Percentiles rank a stretch among this genome's conserved stretches.
These are phyloP conservation scores for Ogataea hybrid DNA, from an alignment of 1,139 yeast species.

Conservation along the genomic window DNA sequence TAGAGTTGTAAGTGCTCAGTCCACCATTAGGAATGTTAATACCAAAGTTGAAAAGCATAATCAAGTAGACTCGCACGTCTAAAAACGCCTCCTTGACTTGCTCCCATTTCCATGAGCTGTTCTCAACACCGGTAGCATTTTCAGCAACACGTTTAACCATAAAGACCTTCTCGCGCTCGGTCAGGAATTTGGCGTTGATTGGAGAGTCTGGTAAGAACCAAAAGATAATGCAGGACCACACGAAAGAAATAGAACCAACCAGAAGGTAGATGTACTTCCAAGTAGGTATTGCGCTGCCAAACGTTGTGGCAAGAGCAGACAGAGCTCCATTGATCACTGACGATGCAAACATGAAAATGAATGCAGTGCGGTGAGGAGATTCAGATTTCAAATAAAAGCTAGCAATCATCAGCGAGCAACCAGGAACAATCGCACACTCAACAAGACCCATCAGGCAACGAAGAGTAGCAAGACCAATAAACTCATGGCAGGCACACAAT, in stretches of 20 bases:
- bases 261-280: conserved; percentile 37
- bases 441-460: conserved; percentile 41
- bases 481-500: conserved; percentile 9
- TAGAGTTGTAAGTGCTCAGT: conserved; percentile 34
- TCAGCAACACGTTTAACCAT: conserved; percentile 35
- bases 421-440: conserved; percentile 47
- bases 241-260: conserved; percentile 33
- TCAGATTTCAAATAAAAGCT: conserved; percentile 34
- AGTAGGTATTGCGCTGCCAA: conserved; percentile 28
- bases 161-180: conserved; percentile 33
- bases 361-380: conserved; percentile 30
- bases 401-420: conserved; percentile 41
- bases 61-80: conserved; percentile 32
- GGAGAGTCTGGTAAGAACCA: conserved; percentile 43
- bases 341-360: conserved; percentile 31
- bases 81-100: conserved; percentile 33
- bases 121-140: conserved; percentile 36
- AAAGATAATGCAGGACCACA: conserved; percentile 31
- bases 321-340: conserved; percentile 36
- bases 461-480: conserved; percentile 11
- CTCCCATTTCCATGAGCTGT: conserved; percentile 30
- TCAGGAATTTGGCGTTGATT: conserved; percentile 38
- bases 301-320: conserved; percentile 35
- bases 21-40: conserved; percentile 38
- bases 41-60: conserved; percentile 33